Base-by-base conservation (phyloP, 371 early-diverging fungal genomes). In the Rhizopus microsporus region DNA sequence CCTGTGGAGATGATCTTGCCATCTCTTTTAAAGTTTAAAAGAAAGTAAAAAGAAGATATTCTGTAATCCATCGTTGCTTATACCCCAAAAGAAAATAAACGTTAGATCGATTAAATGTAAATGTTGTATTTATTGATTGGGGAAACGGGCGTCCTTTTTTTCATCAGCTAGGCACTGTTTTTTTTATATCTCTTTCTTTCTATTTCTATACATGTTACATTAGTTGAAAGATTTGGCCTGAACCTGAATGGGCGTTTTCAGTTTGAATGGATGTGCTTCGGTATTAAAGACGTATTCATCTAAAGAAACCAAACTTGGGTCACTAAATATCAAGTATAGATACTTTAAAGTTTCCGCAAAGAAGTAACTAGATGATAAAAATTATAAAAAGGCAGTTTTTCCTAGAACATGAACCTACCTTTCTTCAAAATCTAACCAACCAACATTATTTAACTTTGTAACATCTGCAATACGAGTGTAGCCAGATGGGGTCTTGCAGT, bases 261-360 rank as follows among this genome's bases (percentile, higher is more conserved):
- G 61, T 55, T 72, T 79, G 51, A 88, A 77, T 30, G 93, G 90
- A 69, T 91, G 91, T 1, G 88, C 92, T 54, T 89, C 89, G 0
- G 91, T 89, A 23, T 81, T 91, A 52, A 88, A 77, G 5, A 91
- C 81, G 44, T 81, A 93, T 54, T 93, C 76, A 59, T 91, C 86
- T 59, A 95, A 71, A 3, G 91, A 84, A 3, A 90, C 69, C 10
- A 80, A 39, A 8, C 69, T 71, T 16, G 80, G 68, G 43, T 86
- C 83, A 34, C 78, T 71, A 64, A 96, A 96, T 37, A 93, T 81
- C 66, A 95, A 69, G 68, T 93, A 96, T 17, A 95, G 76, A 60
- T 96, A 97, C 70, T 97, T 97, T 51, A 96, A 76, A 0, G 96
- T 95, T 63, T 97, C 95, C 0, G 90, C 92, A 59, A 94, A 65